These are phyloP conservation scores for Leishmania tarentolae DNA, from an alignment of 208 protist genomes.

Conservation along the genomic window DNA sequence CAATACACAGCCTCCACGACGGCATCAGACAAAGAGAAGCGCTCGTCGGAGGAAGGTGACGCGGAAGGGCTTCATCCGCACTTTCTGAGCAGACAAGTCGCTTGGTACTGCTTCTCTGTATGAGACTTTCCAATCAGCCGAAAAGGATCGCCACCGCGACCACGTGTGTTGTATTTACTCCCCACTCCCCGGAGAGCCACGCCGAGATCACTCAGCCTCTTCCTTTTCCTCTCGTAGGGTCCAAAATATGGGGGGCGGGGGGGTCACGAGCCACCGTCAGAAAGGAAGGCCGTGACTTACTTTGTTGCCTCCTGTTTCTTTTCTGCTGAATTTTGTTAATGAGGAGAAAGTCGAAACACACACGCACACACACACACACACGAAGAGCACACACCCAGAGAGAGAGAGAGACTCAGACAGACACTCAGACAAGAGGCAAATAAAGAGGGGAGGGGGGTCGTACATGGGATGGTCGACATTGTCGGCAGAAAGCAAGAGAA, in stretches of 20 bases:
- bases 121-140: neutral
- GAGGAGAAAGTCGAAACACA: neutral
- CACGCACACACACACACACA: slow-evolving; percentile 11
- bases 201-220: neutral
- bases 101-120: neutral
- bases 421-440: neutral
- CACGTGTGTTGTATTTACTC: neutral
- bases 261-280: neutral
- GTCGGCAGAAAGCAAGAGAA: neutral
- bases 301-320: neutral
- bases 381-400: neutral
- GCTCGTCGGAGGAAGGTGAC: neutral
- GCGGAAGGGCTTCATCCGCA: neutral
- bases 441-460: neutral
- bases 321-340: slow-evolving; percentile 1
- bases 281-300: neutral
- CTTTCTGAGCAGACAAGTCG: neutral
- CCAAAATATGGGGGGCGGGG: neutral
- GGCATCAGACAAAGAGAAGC: neutral
- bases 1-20: neutral
- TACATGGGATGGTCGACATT: neutral
- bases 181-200: neutral
- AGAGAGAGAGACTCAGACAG: neutral
- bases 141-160: neutral
- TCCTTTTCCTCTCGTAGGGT: neutral